Conservation (phyloP, 2,329 filamentous ascomycete species). For the Cladobotryum mycophilum region DNA sequence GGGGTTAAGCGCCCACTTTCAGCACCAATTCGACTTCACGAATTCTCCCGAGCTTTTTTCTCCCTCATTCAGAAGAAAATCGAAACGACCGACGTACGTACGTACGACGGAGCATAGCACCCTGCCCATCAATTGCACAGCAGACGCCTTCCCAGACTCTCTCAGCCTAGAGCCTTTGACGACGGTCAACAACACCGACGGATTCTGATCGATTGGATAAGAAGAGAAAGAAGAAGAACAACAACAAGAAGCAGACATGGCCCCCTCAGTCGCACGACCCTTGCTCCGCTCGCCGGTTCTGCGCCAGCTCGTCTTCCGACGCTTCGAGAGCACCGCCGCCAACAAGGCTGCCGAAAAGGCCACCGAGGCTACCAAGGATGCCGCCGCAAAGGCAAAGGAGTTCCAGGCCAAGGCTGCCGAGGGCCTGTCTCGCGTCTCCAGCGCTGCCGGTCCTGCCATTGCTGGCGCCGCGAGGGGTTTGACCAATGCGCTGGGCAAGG, state of each 20-base stretch:
- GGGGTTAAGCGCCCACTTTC: conserved; percentile 21
- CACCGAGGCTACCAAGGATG: conserved; percentile 32
- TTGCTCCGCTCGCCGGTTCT: conserved; percentile 41
- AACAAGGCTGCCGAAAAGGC: conserved; percentile 32
- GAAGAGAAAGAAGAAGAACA: not conserved
- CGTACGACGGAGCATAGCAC: too few relatives aligned
- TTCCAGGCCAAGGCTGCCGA: conserved; percentile 64
- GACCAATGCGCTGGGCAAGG: conserved; percentile 60
- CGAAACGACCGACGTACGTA: too few relatives aligned
- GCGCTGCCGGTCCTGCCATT: conserved; percentile 72
- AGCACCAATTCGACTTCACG: conserved; percentile 24
- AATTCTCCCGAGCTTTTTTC: conserved; percentile 45
- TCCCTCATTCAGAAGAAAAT: conserved; percentile 23
- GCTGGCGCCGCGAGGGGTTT: conserved; percentile 64
- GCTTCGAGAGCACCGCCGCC: conserved; percentile 55
- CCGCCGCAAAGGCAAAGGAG: conserved; percentile 38
- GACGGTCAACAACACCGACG: not conserved
- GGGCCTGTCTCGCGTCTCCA: conserved; percentile 74
- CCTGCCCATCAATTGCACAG: conserved; percentile 30
- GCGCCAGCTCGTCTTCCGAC: conserved; percentile 41
- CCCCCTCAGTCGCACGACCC: conserved; percentile 35
- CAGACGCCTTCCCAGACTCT: conserved; percentile 15
- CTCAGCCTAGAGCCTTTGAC: not conserved
- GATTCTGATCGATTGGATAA: not conserved
- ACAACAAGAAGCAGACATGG: conserved; percentile 22